Evolutionary conservation across 352 stramenopile genomes (phyloP).

Genomic region (Phytophthora quininea): DNA sequence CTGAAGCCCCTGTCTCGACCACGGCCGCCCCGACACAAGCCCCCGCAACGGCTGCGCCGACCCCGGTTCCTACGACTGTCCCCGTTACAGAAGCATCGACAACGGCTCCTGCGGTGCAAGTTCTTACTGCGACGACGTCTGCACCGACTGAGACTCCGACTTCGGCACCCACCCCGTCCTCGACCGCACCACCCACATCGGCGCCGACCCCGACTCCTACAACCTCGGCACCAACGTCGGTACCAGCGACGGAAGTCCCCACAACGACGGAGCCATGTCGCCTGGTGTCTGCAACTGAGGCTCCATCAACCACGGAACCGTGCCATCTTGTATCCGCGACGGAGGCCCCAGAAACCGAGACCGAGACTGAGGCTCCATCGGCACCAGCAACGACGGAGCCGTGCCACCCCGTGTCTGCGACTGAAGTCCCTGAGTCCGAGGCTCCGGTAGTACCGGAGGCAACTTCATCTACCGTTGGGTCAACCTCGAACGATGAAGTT

Average conservation of each 20-base stretch:
- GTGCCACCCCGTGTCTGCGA: background rate
- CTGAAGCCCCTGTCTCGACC: background rate
- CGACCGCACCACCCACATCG: background rate
- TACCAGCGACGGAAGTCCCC: background rate
- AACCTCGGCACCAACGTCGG: background rate
- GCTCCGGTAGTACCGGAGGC: background rate
- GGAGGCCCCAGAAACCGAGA: slow-evolving; percentile 10
- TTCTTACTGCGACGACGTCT: too few relatives aligned
- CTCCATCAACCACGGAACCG: background rate
- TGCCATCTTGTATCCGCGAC: background rate
- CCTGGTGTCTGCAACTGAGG: background rate
- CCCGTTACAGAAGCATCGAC: slow-evolving; percentile 12
- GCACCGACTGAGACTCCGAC: background rate
- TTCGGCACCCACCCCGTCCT: background rate
- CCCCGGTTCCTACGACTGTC: slow-evolving; percentile 4
- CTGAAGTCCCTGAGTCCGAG: background rate
- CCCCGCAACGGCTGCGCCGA: slow-evolving; percentile 9
- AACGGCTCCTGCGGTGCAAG: background rate
- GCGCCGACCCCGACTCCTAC: slow-evolving; percentile 6
- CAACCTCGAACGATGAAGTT: background rate
- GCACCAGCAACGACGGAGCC: background rate
- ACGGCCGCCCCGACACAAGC: slow-evolving; percentile 7
- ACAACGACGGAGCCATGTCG: background rate
- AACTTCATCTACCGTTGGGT: too few relatives aligned
- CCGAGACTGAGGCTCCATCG: slow-evolving; percentile 2